A percentile compares a stretch with the other conserved stretches of the same genome.
phyloP scores from a whole-genome alignment of 1,139 yeast genomes.

The Diutina neorugosa region DNA sequence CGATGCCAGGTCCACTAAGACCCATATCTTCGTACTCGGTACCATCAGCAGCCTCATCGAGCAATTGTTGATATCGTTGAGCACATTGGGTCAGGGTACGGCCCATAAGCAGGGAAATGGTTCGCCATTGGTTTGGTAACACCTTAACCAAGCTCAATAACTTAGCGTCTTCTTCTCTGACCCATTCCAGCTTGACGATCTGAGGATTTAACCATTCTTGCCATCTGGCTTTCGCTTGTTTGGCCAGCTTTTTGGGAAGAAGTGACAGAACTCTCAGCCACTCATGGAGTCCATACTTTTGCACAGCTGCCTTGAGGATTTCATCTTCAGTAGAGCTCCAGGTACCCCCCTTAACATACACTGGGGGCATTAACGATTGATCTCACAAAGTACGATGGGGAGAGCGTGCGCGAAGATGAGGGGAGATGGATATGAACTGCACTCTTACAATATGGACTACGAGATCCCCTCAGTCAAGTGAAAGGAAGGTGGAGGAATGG shows the following conservation, averaged over 20 bases:
- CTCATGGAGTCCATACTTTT: slow-evolving; percentile 87
- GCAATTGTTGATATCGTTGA: slow-evolving; percentile 70
- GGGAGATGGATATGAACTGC: neutral
- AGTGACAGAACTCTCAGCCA: slow-evolving; percentile 92
- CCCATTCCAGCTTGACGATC: slow-evolving; percentile 56
- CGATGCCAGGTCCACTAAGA: slow-evolving; percentile 45
- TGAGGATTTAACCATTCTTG: slow-evolving; percentile 75
- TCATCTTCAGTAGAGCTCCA: slow-evolving; percentile 93
- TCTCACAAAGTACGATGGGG: neutral
- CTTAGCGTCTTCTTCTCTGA: slow-evolving; percentile 64
- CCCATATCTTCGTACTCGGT: slow-evolving; percentile 11
- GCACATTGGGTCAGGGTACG: slow-evolving; percentile 82
- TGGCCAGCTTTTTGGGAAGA: slow-evolving; percentile 74
- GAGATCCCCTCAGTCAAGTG: neutral
- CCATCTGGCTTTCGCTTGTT: slow-evolving; percentile 93
- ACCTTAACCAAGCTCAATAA: slow-evolving; percentile 54
- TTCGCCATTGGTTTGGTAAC: slow-evolving; percentile 91
- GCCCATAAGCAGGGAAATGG: slow-evolving; percentile 69
- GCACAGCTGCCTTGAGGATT: slow-evolving; percentile 78
- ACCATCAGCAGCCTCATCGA: slow-evolving; percentile 39
- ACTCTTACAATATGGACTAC: neutral
- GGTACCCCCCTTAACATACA: slow-evolving; percentile 74
- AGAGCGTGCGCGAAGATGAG: neutral
- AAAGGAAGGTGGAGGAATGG: neutral
- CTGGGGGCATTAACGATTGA: neutral